phyloP scores from a whole-genome alignment of 805 yeast genomes.

The Wickerhamiella dianesei region DNA sequence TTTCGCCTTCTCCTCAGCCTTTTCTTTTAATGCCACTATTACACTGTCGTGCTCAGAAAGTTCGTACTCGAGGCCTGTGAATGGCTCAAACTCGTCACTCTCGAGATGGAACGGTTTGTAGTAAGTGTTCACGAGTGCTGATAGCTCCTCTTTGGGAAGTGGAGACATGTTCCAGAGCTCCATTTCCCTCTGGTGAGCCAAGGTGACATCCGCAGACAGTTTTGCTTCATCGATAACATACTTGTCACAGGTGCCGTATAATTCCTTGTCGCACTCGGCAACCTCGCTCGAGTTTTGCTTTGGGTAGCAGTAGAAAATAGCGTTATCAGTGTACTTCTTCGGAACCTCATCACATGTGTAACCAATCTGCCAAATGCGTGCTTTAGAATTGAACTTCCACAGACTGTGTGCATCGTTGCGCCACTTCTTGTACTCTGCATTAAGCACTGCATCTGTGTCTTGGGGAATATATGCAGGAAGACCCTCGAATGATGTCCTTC shows the following conservation, averaged over 20 bases:
- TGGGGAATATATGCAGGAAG: slow-evolving; percentile 35
- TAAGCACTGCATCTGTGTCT: slow-evolving; percentile 25
- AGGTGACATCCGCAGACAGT: slow-evolving; percentile 4
- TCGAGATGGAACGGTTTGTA: slow-evolving; percentile 1
- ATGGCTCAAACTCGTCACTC: not conserved
- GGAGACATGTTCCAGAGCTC: not conserved
- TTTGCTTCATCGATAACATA: slow-evolving; percentile 2
- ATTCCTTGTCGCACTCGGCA: slow-evolving; percentile 1
- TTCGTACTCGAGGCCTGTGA: not conserved
- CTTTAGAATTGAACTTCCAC: slow-evolving; percentile 11
- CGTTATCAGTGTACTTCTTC: not conserved
- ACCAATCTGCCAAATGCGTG: slow-evolving; percentile 14
- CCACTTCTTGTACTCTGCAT: slow-evolving; percentile 27
- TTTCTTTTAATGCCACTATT: not conserved
- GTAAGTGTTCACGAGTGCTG: not conserved
- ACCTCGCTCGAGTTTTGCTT: slow-evolving; percentile 1
- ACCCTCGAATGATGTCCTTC: slow-evolving; percentile 48
- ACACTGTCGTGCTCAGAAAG: not conserved
- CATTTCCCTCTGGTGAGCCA: not conserved
- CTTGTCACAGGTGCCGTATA: slow-evolving; percentile 11
- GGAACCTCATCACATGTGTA: slow-evolving; percentile 6
- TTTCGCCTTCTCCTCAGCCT: not conserved
- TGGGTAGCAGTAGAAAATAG: slow-evolving; percentile 11
- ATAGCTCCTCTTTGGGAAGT: not conserved
- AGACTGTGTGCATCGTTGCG: slow-evolving; percentile 15